Percentiles rank a stretch among this genome's conserved stretches.
Conservation (phyloP, 2,329 filamentous ascomycete genomes). For the Zymoseptoria tritici region DNA sequence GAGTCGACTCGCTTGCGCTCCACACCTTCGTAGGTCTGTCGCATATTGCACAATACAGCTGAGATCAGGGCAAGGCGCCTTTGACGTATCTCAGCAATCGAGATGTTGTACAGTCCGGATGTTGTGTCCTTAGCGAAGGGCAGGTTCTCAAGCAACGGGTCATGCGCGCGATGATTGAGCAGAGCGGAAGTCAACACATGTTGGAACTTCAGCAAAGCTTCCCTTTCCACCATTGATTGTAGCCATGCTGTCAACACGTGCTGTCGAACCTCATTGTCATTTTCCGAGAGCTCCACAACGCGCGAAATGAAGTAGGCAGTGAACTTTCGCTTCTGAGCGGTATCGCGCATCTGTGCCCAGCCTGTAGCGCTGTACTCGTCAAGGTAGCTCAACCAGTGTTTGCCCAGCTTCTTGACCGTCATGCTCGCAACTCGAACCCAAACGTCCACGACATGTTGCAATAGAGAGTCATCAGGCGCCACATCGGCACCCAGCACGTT, state of each 20-base stretch:
- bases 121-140: slow-evolving; percentile 44
- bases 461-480: slow-evolving; percentile 46
- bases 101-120: slow-evolving; percentile 40
- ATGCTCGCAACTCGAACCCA: slow-evolving; percentile 47
- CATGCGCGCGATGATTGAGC: slow-evolving; percentile 39
- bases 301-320: slow-evolving; percentile 39
- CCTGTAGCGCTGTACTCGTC: slow-evolving; percentile 47
- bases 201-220: slow-evolving; percentile 55
- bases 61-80: slow-evolving; percentile 51
- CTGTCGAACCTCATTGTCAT: slow-evolving; percentile 39
- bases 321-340: slow-evolving; percentile 40
- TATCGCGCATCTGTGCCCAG: slow-evolving; percentile 42
- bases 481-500: slow-evolving; percentile 55
- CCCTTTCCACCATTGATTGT: slow-evolving; percentile 50
- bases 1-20: slow-evolving; percentile 24
- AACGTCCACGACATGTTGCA: slow-evolving; percentile 46
- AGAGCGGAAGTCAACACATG: slow-evolving; percentile 49
- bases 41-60: slow-evolving; percentile 53
- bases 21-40: slow-evolving; percentile 38
- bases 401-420: slow-evolving; percentile 37
- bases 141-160: slow-evolving; percentile 49
- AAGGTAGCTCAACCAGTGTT: slow-evolving; percentile 50
- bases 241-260: slow-evolving; percentile 50
- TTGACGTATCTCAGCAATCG: slow-evolving; percentile 45
- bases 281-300: slow-evolving; percentile 34